Conservation (phyloP, 2,329 filamentous ascomycete genomes). For the Aspergillus aculeatus region DNA sequence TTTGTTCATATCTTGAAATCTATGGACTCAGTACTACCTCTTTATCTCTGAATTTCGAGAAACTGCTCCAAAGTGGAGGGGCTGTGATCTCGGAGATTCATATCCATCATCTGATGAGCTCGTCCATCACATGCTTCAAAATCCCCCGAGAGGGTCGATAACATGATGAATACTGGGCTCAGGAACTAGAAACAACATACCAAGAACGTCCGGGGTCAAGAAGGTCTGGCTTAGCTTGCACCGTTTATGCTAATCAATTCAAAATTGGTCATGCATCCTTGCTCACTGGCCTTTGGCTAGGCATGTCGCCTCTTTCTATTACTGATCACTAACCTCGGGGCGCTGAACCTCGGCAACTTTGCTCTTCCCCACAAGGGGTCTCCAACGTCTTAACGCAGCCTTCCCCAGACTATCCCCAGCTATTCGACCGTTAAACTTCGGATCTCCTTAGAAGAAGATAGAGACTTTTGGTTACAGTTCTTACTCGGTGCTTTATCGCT, state of each 20-base stretch:
- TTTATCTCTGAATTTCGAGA: neutral
- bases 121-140: neutral
- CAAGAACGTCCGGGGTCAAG: neutral
- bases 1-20: too few species aligned
- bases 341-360: slow-evolving; percentile 34
- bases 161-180: neutral
- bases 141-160: neutral
- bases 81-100: neutral
- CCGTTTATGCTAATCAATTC: too few species aligned
- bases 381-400: slow-evolving; percentile 13
- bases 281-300: neutral
- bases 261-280: too few species aligned
- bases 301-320: neutral
- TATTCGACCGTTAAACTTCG: neutral
- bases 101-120: neutral
- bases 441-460: neutral
- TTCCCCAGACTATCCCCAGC: slow-evolving; percentile 4
- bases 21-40: too few species aligned
- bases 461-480: neutral
- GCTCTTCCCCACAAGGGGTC: slow-evolving; percentile 26
- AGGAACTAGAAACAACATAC: neutral
- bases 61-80: neutral
- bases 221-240: neutral
- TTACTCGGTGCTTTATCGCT: neutral
- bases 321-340: neutral